Evolutionary conservation across 306 rosid species (phyloP).

Genomic region (Castanea sativa): DNA sequence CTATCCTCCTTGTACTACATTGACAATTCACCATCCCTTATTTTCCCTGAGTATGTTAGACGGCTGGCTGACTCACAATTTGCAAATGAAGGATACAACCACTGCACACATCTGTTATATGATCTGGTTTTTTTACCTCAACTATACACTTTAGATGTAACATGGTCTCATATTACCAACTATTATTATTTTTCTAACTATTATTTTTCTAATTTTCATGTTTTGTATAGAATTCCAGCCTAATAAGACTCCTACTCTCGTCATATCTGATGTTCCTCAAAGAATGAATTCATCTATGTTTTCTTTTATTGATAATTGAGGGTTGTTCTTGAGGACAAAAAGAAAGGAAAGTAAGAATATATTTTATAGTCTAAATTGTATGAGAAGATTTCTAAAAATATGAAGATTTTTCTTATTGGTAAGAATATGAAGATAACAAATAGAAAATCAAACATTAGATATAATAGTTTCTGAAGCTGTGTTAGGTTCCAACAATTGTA

Average conservation of each 20-base stretch:
- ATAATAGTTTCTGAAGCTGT: background rate
- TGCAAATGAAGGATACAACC: no score
- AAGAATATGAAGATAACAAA: background rate
- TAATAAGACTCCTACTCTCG: background rate
- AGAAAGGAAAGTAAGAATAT: background rate
- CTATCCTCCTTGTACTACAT: background rate
- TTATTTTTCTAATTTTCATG: background rate
- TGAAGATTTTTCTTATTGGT: background rate
- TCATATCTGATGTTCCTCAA: background rate
- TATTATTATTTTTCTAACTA: background rate
- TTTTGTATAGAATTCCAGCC: background rate
- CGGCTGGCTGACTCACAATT: background rate
- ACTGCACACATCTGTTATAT: background rate
- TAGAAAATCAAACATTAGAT: background rate
- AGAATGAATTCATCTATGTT: background rate
- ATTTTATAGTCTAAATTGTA: background rate
- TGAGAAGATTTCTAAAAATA: background rate
- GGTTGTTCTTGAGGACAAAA: background rate
- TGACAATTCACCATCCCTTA: background rate
- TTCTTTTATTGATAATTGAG: background rate
- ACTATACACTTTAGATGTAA: no score
- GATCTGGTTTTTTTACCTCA: background rate
- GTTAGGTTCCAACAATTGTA: slow-evolving; percentile 1
- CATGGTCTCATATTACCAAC: background rate
- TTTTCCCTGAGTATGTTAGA: background rate